Percentiles rank a stretch among this genome's conserved stretches.
Conservation (phyloP, 352 stramenopile genomes). For the Thalassiosira hispida region DNA sequence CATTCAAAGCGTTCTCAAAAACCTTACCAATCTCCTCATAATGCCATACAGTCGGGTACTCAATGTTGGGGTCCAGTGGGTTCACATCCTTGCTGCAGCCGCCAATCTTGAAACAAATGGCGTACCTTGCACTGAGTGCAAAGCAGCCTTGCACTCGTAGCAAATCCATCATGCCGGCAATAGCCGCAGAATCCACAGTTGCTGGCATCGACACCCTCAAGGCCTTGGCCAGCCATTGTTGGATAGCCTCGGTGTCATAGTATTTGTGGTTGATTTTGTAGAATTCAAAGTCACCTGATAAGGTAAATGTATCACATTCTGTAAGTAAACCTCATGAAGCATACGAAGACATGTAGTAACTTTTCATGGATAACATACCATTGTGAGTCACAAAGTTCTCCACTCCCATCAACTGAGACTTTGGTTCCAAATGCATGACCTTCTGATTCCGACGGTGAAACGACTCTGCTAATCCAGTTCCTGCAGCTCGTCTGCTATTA, state of each 20-base stretch:
- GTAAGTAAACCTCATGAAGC: too few species aligned
- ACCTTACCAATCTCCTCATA: constrained; percentile 62
- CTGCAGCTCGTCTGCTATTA: neutral
- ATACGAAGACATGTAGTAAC: too few species aligned
- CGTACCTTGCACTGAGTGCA: constrained; percentile 66
- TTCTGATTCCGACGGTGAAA: neutral
- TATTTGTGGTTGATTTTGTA: constrained; percentile 67
- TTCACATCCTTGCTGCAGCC: constrained; percentile 36
- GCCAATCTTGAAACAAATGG: constrained; percentile 54
- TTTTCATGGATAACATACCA: constrained; percentile 27
- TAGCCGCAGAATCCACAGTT: constrained; percentile 66
- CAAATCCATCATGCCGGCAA: constrained; percentile 79
- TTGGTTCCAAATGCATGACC: neutral
- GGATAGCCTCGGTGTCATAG: constrained; percentile 71
- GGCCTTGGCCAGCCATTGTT: constrained; percentile 65
- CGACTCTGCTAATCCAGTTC: neutral
- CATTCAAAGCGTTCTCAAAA: constrained; percentile 65
- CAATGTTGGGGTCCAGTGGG: constrained; percentile 10
- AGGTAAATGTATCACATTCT: too few species aligned
- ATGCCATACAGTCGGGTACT: constrained; percentile 59
- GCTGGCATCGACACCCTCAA: constrained; percentile 55
- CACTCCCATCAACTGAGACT: constrained; percentile 30
- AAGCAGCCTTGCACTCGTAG: constrained; percentile 72
- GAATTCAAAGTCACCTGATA: constrained; percentile 77
- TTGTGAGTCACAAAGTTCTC: constrained; percentile 83